phyloP scores from a whole-genome alignment of 306 rosid species.

The Fragaria iinumae region DNA sequence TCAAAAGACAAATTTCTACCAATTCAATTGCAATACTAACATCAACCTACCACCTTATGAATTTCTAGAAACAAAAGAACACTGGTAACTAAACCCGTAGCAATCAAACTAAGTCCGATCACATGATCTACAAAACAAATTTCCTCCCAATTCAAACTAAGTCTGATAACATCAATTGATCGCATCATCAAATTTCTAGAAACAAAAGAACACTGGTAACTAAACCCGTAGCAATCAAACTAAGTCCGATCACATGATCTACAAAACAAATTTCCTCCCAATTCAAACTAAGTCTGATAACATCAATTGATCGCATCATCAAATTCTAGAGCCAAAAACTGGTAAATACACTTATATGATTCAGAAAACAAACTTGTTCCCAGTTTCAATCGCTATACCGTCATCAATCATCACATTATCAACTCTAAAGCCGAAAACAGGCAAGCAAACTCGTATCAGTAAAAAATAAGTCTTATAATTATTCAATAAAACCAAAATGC shows the following conservation, averaged over 20 bases:
- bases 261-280: too few species aligned
- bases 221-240: neutral
- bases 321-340: neutral
- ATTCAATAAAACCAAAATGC: constrained; percentile 2
- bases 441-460: neutral
- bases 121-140: too few species aligned
- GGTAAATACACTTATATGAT: neutral
- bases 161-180: neutral
- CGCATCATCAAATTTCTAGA: neutral
- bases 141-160: neutral
- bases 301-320: neutral
- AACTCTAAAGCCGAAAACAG: neutral
- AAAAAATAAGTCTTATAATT: neutral
- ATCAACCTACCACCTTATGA: neutral
- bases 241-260: neutral
- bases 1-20: neutral
- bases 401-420: neutral
- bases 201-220: neutral
- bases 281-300: neutral
- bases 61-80: neutral
- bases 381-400: neutral
- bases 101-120: neutral
- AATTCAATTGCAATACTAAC: neutral
- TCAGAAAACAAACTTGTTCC: neutral
- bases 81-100: neutral